Evolutionary conservation across 257 asterid genomes (phyloP).

Genomic region (Nicotiana benthamiana): DNA sequence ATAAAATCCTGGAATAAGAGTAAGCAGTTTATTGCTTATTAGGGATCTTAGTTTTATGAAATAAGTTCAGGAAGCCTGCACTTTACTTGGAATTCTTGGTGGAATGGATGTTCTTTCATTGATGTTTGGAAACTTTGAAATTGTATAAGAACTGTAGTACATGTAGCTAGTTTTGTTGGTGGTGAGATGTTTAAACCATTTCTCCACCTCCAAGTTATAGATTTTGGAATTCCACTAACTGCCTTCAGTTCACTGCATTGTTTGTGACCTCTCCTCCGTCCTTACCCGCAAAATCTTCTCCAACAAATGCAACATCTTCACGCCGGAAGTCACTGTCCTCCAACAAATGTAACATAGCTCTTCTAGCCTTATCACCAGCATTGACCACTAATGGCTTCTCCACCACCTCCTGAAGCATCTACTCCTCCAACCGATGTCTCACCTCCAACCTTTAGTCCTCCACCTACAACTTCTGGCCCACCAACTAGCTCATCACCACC

Average conservation of each 20-base stretch:
- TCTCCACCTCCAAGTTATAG: constrained; percentile 25
- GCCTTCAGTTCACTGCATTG: constrained; percentile 12
- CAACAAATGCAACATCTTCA: background rate
- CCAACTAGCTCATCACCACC: constrained; percentile 11
- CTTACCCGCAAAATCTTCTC: background rate
- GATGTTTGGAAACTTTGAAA: constrained; percentile 6
- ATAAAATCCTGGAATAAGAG: background rate
- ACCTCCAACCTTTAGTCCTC: constrained; percentile 14
- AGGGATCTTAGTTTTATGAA: background rate
- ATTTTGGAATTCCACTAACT: constrained; percentile 7
- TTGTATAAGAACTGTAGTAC: background rate
- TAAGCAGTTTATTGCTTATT: background rate
- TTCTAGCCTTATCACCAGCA: constrained; percentile 6
- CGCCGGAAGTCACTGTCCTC: background rate
- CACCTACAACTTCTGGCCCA: constrained; percentile 9
- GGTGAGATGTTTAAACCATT: constrained; percentile 13
- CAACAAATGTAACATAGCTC: constrained; percentile 1
- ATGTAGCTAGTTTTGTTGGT: constrained; percentile 18
- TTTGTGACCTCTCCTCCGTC: background rate
- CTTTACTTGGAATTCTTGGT: constrained; percentile 13
- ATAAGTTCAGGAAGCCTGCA: background rate
- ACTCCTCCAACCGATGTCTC: constrained; percentile 4
- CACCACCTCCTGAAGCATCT: constrained; percentile 7
- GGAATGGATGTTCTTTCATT: background rate
- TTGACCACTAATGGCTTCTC: constrained; percentile 18